A percentile compares a stretch with the other conserved stretches of the same genome.
Evolutionary conservation across 2,329 filamentous ascomycete species (phyloP).

Genomic region (Bipolaris gigantea): DNA sequence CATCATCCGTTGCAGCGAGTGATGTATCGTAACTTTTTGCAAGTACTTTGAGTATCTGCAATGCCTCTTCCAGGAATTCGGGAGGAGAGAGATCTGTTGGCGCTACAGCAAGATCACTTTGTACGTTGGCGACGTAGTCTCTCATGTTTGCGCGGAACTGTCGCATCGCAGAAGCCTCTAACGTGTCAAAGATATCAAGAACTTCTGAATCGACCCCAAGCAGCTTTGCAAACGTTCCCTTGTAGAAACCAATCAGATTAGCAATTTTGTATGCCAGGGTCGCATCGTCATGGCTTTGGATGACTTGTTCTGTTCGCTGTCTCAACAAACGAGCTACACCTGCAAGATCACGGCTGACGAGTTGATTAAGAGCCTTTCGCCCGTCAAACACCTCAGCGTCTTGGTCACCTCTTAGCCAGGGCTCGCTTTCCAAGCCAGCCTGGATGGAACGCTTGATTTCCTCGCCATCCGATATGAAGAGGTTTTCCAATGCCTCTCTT

Average conservation of each 20-base stretch:
- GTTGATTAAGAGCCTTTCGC: conserved; percentile 75
- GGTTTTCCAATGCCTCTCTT: conserved; percentile 83
- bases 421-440: conserved; percentile 77
- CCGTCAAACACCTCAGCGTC: conserved; percentile 70
- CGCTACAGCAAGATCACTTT: conserved; percentile 69
- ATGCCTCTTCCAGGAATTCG: conserved; percentile 75
- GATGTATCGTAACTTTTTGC: conserved; percentile 89
- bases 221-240: conserved; percentile 78
- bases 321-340: conserved; percentile 82
- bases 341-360: conserved; percentile 83
- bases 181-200: conserved; percentile 65
- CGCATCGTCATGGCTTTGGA: conserved; percentile 88
- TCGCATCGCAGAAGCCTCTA: conserved; percentile 76
- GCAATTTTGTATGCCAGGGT: conserved; percentile 87
- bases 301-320: conserved; percentile 86
- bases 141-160: conserved; percentile 82
- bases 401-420: conserved; percentile 69
- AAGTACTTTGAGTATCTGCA: conserved; percentile 75
- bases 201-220: conserved; percentile 70
- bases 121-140: conserved; percentile 75
- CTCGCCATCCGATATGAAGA: conserved; percentile 89
- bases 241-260: conserved; percentile 88
- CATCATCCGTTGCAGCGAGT: conserved; percentile 58
- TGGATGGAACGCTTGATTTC: conserved; percentile 83
- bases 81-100: conserved; percentile 76